Evolutionary conservation across 768 basidiomycete genomes (phyloP).

Genomic region (Panaeolus cyanescens): DNA sequence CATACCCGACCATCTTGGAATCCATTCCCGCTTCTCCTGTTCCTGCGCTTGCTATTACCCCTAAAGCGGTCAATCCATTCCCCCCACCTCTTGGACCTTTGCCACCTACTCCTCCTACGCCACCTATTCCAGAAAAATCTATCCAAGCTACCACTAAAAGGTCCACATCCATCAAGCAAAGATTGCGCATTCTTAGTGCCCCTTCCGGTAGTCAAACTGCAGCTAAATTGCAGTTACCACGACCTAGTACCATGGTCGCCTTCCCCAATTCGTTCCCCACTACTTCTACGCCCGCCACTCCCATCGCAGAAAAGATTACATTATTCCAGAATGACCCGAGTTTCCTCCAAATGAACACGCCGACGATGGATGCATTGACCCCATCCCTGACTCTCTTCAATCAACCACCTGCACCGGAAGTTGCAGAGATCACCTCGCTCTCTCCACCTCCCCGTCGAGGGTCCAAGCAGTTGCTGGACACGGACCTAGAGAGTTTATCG

Average conservation of each 20-base stretch:
- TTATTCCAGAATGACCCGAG: slow-evolving; percentile 53
- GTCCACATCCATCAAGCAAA: slow-evolving; percentile 55
- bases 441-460: slow-evolving; percentile 67
- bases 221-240: slow-evolving; percentile 21
- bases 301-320: slow-evolving; percentile 69
- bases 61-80: slow-evolving; percentile 29
- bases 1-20: slow-evolving; percentile 28
- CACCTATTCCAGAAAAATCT: slow-evolving; percentile 15
- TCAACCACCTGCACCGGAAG: slow-evolving; percentile 18
- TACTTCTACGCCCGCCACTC: slow-evolving; percentile 42
- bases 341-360: slow-evolving; percentile 59
- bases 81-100: slow-evolving; percentile 49
- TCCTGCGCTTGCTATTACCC: slow-evolving; percentile 38
- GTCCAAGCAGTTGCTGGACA: slow-evolving; percentile 48
- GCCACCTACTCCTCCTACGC: slow-evolving; percentile 32
- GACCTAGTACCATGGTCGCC: slow-evolving; percentile 18
- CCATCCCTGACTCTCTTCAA: slow-evolving; percentile 27
- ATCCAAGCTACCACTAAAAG: slow-evolving; percentile 24
- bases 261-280: slow-evolving; percentile 18
- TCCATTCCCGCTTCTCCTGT: slow-evolving; percentile 50
- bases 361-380: slow-evolving; percentile 40
- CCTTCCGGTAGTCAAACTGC: slow-evolving; percentile 39
- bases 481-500: slow-evolving; percentile 23
- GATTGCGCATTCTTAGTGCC: slow-evolving; percentile 68
- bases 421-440: slow-evolving; percentile 39